These are phyloP conservation scores for Hypoxylon sp. DNA, from an alignment of 2,329 filamentous ascomycete genomes.

Conservation along the genomic window DNA sequence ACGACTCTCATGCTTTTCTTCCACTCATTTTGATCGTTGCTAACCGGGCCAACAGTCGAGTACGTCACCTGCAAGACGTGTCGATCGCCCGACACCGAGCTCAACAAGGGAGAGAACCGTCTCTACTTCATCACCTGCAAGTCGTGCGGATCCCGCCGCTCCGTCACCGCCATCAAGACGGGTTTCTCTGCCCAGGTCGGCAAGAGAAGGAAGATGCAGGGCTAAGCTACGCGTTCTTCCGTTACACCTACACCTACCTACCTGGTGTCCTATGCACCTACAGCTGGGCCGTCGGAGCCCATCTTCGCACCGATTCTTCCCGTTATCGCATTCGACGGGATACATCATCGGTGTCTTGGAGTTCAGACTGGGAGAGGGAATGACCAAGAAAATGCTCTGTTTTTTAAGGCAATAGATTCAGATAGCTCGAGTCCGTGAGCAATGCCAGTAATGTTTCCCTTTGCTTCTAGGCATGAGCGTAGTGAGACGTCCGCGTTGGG, in stretches of 20 bases:
- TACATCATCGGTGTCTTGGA: constrained; percentile 7
- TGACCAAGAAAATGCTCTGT: constrained; percentile 10
- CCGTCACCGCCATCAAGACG: constrained; percentile 97
- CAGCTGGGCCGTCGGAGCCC: neutral
- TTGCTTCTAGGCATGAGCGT: too few relatives aligned
- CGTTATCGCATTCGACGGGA: neutral
- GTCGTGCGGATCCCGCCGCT: constrained; percentile 81
- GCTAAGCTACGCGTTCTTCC: constrained; percentile 58
- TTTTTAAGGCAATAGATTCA: constrained; percentile 2
- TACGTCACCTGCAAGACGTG: constrained; percentile 99
- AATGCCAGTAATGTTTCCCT: neutral
- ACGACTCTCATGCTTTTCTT: neutral
- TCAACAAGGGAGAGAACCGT: constrained; percentile 99
- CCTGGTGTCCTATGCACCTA: too few relatives aligned
- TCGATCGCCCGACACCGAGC: constrained; percentile 90
- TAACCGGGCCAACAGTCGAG: constrained; percentile 69
- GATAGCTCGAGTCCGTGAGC: neutral
- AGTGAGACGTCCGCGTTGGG: too few relatives aligned
- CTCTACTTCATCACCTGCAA: constrained; percentile 99
- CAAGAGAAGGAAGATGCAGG: constrained; percentile 95
- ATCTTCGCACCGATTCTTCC: constrained; percentile 8
- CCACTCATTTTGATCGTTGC: constrained; percentile 18
- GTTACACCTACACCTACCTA: too few relatives aligned
- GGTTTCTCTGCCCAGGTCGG: constrained; percentile 99
- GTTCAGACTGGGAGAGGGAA: constrained; percentile 20